Percentiles rank a stretch among this genome's conserved stretches.
phyloP scores from a whole-genome alignment of 2,329 filamentous ascomycete species.

The Alternaria burnsii region DNA sequence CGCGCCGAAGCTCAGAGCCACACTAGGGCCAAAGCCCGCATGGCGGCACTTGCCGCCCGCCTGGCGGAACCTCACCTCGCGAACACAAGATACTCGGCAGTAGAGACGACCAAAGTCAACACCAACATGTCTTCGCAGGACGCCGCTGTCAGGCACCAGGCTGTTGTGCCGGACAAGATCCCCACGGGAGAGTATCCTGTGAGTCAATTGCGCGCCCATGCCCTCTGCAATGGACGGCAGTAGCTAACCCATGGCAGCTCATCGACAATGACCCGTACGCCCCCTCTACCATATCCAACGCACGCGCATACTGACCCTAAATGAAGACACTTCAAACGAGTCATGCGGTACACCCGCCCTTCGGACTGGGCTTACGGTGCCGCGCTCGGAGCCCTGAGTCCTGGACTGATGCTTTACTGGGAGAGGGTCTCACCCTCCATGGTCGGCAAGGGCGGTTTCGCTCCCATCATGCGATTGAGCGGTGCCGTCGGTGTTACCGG shows the following conservation, averaged over 20 bases:
- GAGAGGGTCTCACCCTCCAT: constrained; percentile 87
- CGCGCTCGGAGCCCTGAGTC: constrained; percentile 74
- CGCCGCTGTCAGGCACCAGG: constrained; percentile 45
- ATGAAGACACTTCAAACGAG: constrained; percentile 85
- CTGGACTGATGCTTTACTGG: constrained; percentile 77
- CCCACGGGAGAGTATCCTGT: constrained; percentile 88
- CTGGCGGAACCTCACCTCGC: constrained; percentile 14
- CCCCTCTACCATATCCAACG: constrained; percentile 14
- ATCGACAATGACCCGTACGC: constrained; percentile 98
- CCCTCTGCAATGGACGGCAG: constrained; percentile 32
- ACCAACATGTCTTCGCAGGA: constrained; percentile 44
- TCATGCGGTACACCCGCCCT: constrained; percentile 83
- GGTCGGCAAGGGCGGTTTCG: constrained; percentile 82
- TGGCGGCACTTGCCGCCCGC: constrained; percentile 30
- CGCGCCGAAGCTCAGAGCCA: constrained; percentile 15
- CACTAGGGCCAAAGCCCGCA: constrained; percentile 2
- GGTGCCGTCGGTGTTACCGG: constrained; percentile 76
- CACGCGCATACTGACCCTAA: constrained; percentile 29
- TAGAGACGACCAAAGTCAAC: constrained; percentile 20
- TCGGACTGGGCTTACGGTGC: constrained; percentile 82
- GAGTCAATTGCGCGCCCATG: constrained; percentile 53
- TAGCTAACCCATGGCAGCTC: constrained; percentile 68
- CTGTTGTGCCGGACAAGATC: constrained; percentile 77
- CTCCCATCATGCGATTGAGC: constrained; percentile 81
- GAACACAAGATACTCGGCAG: constrained; percentile 17